phyloP scores from a whole-genome alignment of 2,329 filamentous ascomycete genomes.

The Paraphaeosphaeria minitans region DNA sequence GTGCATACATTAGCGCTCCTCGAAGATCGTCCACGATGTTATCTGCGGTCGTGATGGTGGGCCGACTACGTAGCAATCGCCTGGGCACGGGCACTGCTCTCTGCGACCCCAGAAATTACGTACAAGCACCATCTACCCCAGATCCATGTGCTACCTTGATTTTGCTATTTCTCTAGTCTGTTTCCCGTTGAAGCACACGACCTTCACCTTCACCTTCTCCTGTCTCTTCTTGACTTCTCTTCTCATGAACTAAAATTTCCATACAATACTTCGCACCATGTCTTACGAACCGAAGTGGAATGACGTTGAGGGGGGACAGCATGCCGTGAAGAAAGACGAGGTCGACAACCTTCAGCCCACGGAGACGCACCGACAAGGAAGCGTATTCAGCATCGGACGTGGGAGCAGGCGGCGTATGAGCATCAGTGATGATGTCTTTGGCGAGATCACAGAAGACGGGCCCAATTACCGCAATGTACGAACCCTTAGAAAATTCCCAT shows the following conservation, averaged over 20 bases:
- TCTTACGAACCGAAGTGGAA: slow-evolving; percentile 17
- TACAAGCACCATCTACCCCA: slow-evolving; percentile 10
- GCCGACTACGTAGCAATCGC: neutral
- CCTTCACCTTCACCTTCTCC: neutral
- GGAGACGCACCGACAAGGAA: slow-evolving; percentile 10
- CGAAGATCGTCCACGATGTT: neutral
- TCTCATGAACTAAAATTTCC: too few species aligned
- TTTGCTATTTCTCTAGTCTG: neutral
- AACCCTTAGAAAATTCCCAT: neutral
- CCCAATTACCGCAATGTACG: slow-evolving; percentile 9
- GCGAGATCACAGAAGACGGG: slow-evolving; percentile 6
- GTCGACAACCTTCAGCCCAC: slow-evolving; percentile 6
- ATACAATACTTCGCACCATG: slow-evolving; percentile 2
- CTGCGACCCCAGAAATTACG: slow-evolving; percentile 11
- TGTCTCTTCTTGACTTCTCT: too few species aligned
- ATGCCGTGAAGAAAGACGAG: neutral
- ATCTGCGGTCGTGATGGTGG: neutral
- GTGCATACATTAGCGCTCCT: slow-evolving; percentile 9
- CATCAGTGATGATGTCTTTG: slow-evolving; percentile 10
- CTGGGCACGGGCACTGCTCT: neutral
- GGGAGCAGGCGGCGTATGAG: slow-evolving; percentile 6
- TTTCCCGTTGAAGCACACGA: neutral
- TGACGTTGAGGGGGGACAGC: neutral
- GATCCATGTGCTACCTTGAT: neutral
- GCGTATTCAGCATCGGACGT: slow-evolving; percentile 10